Evolutionary conservation across 768 basidiomycete species (phyloP).

Genomic region (Psilocybe cyanescens): DNA sequence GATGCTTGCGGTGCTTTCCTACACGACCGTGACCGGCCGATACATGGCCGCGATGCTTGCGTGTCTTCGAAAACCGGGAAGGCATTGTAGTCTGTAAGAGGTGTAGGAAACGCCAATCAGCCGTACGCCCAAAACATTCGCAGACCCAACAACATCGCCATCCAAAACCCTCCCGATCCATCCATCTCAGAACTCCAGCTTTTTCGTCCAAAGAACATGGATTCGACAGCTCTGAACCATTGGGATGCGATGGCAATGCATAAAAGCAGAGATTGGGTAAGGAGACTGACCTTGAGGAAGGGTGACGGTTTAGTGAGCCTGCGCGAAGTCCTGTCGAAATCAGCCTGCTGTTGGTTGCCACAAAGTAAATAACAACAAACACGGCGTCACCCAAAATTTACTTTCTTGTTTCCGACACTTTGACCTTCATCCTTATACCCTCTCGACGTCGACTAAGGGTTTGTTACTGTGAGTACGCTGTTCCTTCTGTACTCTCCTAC

Average conservation of each 20-base stretch:
- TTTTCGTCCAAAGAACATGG: slow-evolving; percentile 27
- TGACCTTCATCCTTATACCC: slow-evolving; percentile 11
- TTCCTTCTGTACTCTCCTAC: slow-evolving; percentile 4
- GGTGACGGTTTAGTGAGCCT: slow-evolving; percentile 46
- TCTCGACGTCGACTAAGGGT: slow-evolving; percentile 13
- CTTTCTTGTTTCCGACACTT: slow-evolving; percentile 1
- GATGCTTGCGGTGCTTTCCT: slow-evolving; percentile 99
- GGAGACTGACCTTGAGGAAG: slow-evolving; percentile 72
- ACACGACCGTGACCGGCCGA: slow-evolving; percentile 99
- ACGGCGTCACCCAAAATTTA: slow-evolving; percentile 13
- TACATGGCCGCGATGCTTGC: slow-evolving; percentile 99
- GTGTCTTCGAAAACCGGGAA: slow-evolving; percentile 94
- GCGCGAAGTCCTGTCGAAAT: slow-evolving; percentile 24
- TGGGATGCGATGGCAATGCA: slow-evolving; percentile 14
- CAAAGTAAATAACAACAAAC: slow-evolving; percentile 34
- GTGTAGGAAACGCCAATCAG: slow-evolving; percentile 16
- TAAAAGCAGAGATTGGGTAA: slow-evolving; percentile 20
- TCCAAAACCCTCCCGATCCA: slow-evolving; percentile 46
- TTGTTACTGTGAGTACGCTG: slow-evolving; percentile 29
- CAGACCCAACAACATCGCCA: slow-evolving; percentile 36
- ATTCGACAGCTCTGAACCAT: slow-evolving; percentile 19
- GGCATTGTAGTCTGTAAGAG: slow-evolving; percentile 70
- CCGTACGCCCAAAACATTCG: slow-evolving; percentile 8
- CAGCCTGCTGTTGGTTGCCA: slow-evolving; percentile 29
- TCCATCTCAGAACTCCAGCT: slow-evolving; percentile 40